These are phyloP conservation scores for Alternaria sp. DNA, from an alignment of 2,329 filamentous ascomycete genomes.

Conservation along the genomic window DNA sequence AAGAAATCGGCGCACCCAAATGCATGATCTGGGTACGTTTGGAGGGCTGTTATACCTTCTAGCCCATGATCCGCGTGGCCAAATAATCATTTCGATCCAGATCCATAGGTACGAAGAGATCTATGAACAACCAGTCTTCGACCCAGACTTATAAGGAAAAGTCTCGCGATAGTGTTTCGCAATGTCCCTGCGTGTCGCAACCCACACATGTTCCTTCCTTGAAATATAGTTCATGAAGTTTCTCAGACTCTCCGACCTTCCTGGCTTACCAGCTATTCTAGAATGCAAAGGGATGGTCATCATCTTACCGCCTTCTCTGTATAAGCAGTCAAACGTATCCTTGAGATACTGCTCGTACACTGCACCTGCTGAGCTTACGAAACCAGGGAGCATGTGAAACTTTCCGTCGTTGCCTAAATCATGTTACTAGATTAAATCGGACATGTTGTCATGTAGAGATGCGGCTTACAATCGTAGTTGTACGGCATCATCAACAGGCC, in stretches of 20 bases:
- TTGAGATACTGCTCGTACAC: conserved; percentile 56
- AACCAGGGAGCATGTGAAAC: conserved; percentile 48
- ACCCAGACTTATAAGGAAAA: conserved; percentile 51
- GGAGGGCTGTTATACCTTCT: background rate
- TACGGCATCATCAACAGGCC: conserved; percentile 63
- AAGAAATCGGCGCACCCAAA: background rate
- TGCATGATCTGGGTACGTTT: background rate
- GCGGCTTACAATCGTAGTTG: conserved; percentile 58
- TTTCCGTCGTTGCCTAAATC: conserved; percentile 50
- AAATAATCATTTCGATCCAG: background rate
- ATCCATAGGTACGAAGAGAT: background rate
- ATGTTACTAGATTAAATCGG: conserved; percentile 38
- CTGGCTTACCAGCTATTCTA: conserved; percentile 60
- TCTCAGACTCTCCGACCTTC: conserved; percentile 57
- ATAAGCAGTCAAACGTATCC: conserved; percentile 61
- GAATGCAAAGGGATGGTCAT: conserved; percentile 64
- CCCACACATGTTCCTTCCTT: conserved; percentile 61
- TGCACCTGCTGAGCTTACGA: conserved; percentile 47
- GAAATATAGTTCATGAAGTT: conserved; percentile 61
- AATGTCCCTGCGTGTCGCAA: conserved; percentile 60
- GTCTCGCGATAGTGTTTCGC: conserved; percentile 56
- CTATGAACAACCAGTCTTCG: conserved; percentile 15
- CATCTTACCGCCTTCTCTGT: conserved; percentile 60
- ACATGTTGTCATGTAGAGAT: conserved; percentile 19
- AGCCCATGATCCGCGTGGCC: background rate